Conservation (phyloP, 179 eudicot species). For the Patellifolia procumbens region DNA sequence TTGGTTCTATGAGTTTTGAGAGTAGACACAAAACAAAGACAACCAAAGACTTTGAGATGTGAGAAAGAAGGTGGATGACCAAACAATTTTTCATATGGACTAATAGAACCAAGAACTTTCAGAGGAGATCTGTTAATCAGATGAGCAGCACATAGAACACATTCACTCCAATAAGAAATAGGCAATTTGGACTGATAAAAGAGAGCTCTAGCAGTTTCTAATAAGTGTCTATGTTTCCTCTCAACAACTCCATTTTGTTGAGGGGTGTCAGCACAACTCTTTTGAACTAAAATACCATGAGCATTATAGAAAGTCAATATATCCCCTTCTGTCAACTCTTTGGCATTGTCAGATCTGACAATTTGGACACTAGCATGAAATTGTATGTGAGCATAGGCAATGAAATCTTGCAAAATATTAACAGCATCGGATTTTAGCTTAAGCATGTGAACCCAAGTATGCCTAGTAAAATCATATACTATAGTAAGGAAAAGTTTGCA, state of each 20-base stretch:
- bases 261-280: neutral
- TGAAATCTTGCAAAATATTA: neutral
- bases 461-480: neutral
- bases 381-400: neutral
- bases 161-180: too few relatives aligned
- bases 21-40: too few relatives aligned
- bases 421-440: neutral
- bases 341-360: slow-evolving; percentile 2
- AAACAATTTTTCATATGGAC: too few relatives aligned
- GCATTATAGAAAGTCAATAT: neutral
- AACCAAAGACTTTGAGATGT: too few relatives aligned
- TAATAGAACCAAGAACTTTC: too few relatives aligned
- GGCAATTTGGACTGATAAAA: too few relatives aligned
- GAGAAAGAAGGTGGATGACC: too few relatives aligned
- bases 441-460: neutral
- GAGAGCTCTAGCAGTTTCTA: too few relatives aligned
- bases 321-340: neutral
- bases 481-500: neutral
- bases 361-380: neutral
- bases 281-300: neutral
- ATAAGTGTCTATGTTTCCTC: too few relatives aligned
- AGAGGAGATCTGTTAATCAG: too few relatives aligned
- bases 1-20: too few relatives aligned
- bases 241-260: slow-evolving; percentile 2
- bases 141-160: too few relatives aligned